Percentiles rank a stretch among this genome's conserved stretches.
Conservation (phyloP, 2,329 filamentous ascomycete genomes). For the Fusarium transvaalense region DNA sequence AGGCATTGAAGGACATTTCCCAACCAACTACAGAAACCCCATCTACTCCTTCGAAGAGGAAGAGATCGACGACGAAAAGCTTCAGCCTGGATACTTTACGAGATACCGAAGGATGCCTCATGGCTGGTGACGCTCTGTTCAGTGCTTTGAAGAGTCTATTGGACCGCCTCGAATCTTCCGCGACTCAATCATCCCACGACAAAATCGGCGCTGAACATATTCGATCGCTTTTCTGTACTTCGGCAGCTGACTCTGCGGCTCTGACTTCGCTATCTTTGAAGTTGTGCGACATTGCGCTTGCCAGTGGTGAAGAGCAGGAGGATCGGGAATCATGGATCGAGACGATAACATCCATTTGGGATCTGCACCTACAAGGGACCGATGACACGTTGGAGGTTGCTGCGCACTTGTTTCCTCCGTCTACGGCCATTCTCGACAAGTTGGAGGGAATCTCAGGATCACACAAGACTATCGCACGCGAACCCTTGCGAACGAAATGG, state of each 20-base stretch:
- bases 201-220: conserved; percentile 70
- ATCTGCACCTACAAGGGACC: conserved; percentile 64
- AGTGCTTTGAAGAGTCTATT: conserved; percentile 61
- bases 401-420: conserved; percentile 58
- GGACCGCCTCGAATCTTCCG: conserved; percentile 56
- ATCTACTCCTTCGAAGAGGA: conserved; percentile 58
- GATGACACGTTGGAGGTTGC: conserved; percentile 64
- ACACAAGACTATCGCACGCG: conserved; percentile 22
- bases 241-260: conserved; percentile 61
- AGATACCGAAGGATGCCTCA: conserved; percentile 57
- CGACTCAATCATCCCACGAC: conserved; percentile 55
- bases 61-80: conserved; percentile 55
- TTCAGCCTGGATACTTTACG: conserved; percentile 59
- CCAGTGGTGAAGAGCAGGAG: conserved; percentile 51
- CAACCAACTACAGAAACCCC: conserved; percentile 47
- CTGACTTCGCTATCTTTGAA: conserved; percentile 61
- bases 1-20: conserved; percentile 71
- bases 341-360: conserved; percentile 63
- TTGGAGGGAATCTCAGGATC: conserved; percentile 51
- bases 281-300: conserved; percentile 59
- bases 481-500: conserved; percentile 55
- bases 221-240: conserved; percentile 66
- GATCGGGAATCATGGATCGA: conserved; percentile 62
- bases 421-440: conserved; percentile 56
- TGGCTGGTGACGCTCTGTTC: conserved; percentile 63